Evolutionary conservation across 2,329 filamentous ascomycete species (phyloP), one percentile per base, ranked within the genome.

Genomic region (Calonectria pseudoreteaudii): DNA sequence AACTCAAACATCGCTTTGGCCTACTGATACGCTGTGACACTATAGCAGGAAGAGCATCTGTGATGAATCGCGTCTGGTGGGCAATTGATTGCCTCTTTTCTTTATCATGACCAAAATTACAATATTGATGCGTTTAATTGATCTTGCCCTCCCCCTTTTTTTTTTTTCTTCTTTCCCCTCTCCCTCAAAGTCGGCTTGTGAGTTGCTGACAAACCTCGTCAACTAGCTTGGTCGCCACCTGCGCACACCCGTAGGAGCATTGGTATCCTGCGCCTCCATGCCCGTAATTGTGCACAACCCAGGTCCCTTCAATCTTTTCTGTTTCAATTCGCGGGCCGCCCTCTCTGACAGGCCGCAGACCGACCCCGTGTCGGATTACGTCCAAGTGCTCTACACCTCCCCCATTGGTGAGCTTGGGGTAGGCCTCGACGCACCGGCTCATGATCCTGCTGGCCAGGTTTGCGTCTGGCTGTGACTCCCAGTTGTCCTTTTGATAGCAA

Each of bases 381-480:
- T 93, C 92, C 71, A 98, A 84, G 34, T 89, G 92, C 82, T 95
- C 90, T 53, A 95, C 90, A 0, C 94, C 93, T 83, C 92, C 88
- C 7, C 93, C 90, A 14, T 81, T 86, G 1, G 91, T 90, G 74
- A 96, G 85, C 64, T 88, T 85, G 0, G 94, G 94, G 80, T 90
- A 91, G n/a, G 91, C 83, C 38, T 91, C 89, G 11, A 94, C 87
- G 20, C 88, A 89, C 16, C 95, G 90, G 84, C 92, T 91, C 94
- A 98, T 96, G 82, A 98, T 97, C 9, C 95, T 89, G 62, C 90
- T 85, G 0, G 95, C 94, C 13, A 95, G 87, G 80, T 94, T 94
- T 0, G 93, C 92, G 79, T 98, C 95, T 0, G 93, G 92, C 77
- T 93, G 89, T 38, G 91, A 89, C 76, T 96, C 94, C 94, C 94